Conservation (phyloP, 306 rosid genomes). For the Ormosia emarginata region DNA sequence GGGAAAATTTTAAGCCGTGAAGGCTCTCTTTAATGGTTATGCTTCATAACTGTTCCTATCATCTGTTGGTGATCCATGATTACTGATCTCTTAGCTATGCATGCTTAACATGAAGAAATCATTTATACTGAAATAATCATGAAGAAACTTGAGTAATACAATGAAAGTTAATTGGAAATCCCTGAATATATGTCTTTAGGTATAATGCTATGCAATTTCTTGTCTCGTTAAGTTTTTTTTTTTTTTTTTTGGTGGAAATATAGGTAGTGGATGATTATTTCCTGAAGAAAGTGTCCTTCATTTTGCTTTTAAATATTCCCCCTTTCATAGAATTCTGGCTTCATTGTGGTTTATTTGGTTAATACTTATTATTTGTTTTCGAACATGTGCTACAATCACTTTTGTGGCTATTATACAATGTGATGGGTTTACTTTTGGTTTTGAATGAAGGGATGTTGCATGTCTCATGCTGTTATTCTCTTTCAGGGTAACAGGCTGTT, state of each 20-base stretch:
- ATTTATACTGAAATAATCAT: background rate
- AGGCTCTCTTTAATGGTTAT: background rate
- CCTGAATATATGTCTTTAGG: background rate
- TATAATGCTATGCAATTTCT: background rate
- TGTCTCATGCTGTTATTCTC: slow-evolving; percentile 22
- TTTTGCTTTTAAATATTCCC: background rate
- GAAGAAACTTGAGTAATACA: background rate
- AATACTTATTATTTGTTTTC: slow-evolving; percentile 10
- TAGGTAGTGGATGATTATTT: background rate
- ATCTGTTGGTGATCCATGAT: background rate
- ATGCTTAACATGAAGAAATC: background rate
- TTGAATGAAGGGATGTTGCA: slow-evolving; percentile 2
- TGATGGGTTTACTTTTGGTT: background rate
- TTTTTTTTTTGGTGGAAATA: background rate
- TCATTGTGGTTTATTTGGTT: background rate
- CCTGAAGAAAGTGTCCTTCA: background rate
- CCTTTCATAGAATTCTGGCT: background rate
- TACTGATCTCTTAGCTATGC: background rate
- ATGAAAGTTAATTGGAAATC: background rate
- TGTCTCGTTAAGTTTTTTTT: background rate
- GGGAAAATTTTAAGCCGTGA: background rate
- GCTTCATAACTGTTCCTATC: background rate
- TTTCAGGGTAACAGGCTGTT: slow-evolving; percentile 93
- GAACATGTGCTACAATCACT: background rate
- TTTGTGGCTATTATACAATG: background rate